Conservation (phyloP, 441 rosid genomes). For the Brassica hybrid region DNA sequence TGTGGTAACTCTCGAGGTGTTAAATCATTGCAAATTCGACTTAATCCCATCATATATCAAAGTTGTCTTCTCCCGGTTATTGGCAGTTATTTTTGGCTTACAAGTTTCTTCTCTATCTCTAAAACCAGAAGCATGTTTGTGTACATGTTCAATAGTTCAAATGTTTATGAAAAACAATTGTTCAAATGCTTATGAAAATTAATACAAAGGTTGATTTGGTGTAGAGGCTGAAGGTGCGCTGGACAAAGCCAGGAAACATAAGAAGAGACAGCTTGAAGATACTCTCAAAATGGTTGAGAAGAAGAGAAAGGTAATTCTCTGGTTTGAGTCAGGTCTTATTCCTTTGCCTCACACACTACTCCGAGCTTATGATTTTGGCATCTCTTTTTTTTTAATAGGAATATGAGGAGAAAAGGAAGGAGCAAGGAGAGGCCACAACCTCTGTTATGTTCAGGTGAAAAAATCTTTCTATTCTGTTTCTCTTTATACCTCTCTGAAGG, state of each 20-base stretch:
- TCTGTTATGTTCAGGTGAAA: constrained; percentile 96
- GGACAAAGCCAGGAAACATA: constrained; percentile 99
- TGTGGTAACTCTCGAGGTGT: neutral
- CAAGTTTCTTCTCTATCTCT: constrained; percentile 3
- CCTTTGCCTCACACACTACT: neutral
- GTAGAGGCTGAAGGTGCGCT: constrained; percentile 98
- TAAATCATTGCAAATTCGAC: neutral
- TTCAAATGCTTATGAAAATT: constrained; percentile 6
- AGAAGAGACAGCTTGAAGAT: constrained; percentile 98
- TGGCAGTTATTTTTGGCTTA: neutral
- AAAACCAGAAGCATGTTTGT: neutral
- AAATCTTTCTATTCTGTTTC: neutral
- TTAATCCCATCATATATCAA: neutral
- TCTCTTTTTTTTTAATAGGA: constrained; percentile 54
- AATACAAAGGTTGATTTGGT: constrained; percentile 35
- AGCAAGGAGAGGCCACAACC: constrained; percentile 87
- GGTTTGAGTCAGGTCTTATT: neutral
- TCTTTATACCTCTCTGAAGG: neutral
- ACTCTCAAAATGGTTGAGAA: constrained; percentile 86
- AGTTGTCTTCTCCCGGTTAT: neutral
- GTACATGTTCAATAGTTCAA: neutral
- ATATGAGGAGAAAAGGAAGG: constrained; percentile 90
- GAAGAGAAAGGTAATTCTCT: constrained; percentile 80
- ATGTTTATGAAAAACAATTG: constrained; percentile 5
- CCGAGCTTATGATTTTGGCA: constrained; percentile 26